These are phyloP conservation scores for Viola pubescens DNA, from an alignment of 441 rosid species.

Conservation along the genomic window DNA sequence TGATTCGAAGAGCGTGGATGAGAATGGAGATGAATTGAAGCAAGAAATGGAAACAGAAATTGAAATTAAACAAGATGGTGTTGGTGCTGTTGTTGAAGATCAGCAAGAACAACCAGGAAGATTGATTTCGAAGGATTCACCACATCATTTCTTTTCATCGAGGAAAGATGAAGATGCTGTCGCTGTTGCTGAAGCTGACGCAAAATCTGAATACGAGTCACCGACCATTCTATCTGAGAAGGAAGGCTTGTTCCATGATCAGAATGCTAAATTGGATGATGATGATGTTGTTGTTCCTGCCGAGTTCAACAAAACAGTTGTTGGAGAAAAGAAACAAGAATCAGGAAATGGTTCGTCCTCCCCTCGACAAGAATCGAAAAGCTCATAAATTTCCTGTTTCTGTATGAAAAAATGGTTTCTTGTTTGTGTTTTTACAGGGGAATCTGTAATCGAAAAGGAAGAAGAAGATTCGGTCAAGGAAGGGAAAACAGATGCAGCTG, in stretches of 20 bases:
- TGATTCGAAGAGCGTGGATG: conserved; percentile 13
- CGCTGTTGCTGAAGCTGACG: too few relatives aligned
- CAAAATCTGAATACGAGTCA: too few relatives aligned
- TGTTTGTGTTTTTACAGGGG: conserved; percentile 10
- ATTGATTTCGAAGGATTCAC: conserved; percentile 20
- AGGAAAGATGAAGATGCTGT: background rate
- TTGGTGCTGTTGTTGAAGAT: background rate
- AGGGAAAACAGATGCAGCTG: conserved; percentile 6
- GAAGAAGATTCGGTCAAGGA: conserved; percentile 18
- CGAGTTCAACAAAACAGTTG: conserved; percentile 1
- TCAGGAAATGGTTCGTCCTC: conserved; percentile 20
- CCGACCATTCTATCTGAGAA: conserved; percentile 12
- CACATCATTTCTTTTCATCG: conserved; percentile 12
- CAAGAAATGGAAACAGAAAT: conserved; percentile 3
- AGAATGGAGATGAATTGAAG: conserved; percentile 13
- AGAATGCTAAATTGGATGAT: conserved; percentile 11
- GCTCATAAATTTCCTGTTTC: background rate
- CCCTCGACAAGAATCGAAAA: background rate
- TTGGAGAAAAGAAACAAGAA: conserved; percentile 12
- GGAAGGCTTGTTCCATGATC: conserved; percentile 13
- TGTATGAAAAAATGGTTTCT: background rate
- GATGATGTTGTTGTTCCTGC: background rate
- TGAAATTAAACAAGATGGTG: background rate
- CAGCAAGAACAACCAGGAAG: conserved; percentile 11
- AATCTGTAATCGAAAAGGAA: conserved; percentile 13